A percentile compares a stretch with the other conserved stretches of the same genome.
phyloP scores from a whole-genome alignment of 345 rosid genomes.

The Brassica rapa region DNA sequence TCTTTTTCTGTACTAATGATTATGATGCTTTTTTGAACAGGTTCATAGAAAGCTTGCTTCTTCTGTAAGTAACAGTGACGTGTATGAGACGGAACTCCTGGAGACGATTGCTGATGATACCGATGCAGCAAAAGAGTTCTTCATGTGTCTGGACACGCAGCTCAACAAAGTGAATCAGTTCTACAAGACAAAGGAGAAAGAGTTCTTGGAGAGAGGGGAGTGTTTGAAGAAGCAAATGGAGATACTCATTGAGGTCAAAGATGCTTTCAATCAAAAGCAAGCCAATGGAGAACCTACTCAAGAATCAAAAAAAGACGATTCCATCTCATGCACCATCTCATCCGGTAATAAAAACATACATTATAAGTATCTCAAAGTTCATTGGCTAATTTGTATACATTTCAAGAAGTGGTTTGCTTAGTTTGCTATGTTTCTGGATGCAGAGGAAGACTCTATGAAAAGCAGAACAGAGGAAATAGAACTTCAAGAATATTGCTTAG shows the following conservation, averaged over 20 bases:
- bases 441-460: conserved; percentile 71
- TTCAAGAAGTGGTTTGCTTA: conserved; percentile 3
- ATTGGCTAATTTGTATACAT: not conserved
- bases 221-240: conserved; percentile 81
- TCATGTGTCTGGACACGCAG: conserved; percentile 69
- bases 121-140: conserved; percentile 78
- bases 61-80: conserved; percentile 58
- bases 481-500: conserved; percentile 48
- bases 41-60: conserved; percentile 78
- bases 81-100: conserved; percentile 80
- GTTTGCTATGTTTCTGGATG: conserved; percentile 12
- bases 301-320: conserved; percentile 68
- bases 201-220: conserved; percentile 88
- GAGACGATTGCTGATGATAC: conserved; percentile 71
- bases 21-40: conserved; percentile 40
- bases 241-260: conserved; percentile 70
- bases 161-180: conserved; percentile 94
- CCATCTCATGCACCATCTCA: conserved; percentile 74
- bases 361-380: not conserved
- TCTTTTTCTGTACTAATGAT: not conserved
- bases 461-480: conserved; percentile 59
- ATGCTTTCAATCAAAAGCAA: conserved; percentile 53
- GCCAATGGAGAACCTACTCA: conserved; percentile 51
- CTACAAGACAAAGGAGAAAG: conserved; percentile 76
- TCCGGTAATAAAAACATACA: conserved; percentile 50